A percentile compares a stretch with the other conserved stretches of the same genome.
Evolutionary conservation across 768 basidiomycete species (phyloP).

Genomic region (Macrocybe gigantea): DNA sequence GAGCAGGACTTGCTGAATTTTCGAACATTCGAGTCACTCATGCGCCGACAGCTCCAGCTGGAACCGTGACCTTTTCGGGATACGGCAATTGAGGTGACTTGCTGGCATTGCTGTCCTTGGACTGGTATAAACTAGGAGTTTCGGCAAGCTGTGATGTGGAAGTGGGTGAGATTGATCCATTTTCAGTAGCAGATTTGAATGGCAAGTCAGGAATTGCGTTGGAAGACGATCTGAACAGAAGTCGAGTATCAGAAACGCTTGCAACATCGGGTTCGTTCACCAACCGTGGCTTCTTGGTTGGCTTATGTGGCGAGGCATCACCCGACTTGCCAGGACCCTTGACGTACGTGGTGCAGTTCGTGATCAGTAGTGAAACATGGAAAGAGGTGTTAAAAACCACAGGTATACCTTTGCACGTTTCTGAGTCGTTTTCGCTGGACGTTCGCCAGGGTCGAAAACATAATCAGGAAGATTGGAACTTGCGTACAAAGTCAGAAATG

Average conservation of each 20-base stretch:
- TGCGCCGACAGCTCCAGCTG: conserved; percentile 37
- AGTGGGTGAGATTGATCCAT: conserved; percentile 23
- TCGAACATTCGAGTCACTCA: conserved; percentile 14
- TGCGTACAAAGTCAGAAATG: conserved; percentile 5
- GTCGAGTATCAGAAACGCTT: conserved; percentile 20
- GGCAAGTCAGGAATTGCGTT: conserved; percentile 29
- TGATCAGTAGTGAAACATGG: conserved; percentile 5
- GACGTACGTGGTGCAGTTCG: conserved; percentile 13
- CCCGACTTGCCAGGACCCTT: conserved; percentile 60
- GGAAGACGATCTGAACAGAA: conserved; percentile 38
- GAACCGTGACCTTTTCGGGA: conserved; percentile 54
- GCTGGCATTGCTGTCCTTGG: conserved; percentile 41
- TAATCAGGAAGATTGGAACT: conserved; percentile 77
- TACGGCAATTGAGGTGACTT: conserved; percentile 58
- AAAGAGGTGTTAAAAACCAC: neutral
- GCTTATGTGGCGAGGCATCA: conserved; percentile 61
- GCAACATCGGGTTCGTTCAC: conserved; percentile 21
- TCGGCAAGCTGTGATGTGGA: conserved; percentile 24
- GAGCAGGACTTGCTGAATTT: neutral
- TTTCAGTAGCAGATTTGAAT: conserved; percentile 36
- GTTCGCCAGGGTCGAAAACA: conserved; percentile 78
- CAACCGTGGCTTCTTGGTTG: conserved; percentile 81
- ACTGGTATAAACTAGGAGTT: conserved; percentile 29
- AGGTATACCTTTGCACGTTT: conserved; percentile 68
- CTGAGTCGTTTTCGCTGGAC: conserved; percentile 60